These are phyloP conservation scores for Herpetomonas samuelpessoai DNA, from an alignment of 208 protist species.

Conservation along the genomic window DNA sequence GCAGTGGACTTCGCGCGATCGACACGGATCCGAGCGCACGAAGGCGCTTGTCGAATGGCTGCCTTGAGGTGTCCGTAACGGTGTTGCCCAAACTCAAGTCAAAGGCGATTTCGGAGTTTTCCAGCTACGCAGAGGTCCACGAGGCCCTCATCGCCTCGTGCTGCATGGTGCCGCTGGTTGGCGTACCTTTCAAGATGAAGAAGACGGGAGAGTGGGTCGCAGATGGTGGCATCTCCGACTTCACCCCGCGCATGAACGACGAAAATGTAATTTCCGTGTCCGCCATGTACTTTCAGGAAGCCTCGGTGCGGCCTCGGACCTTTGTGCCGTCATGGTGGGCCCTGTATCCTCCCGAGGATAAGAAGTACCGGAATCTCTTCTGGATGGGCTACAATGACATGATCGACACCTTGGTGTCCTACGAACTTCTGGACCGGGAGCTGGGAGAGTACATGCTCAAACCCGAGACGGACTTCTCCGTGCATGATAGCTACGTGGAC, in stretches of 20 bases:
- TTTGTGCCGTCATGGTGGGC: conserved; percentile 83
- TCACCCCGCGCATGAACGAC: conserved; percentile 63
- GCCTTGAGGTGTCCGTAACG: conserved; percentile 67
- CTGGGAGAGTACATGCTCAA: conserved; percentile 34
- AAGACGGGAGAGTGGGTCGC: conserved; percentile 66
- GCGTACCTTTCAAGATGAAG: conserved; percentile 62
- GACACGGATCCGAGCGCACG: conserved; percentile 30
- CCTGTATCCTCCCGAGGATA: conserved; percentile 39
- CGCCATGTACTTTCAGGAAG: conserved; percentile 75
- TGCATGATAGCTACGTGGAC: conserved; percentile 27
- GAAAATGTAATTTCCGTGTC: conserved; percentile 63
- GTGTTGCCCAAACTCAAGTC: conserved; percentile 45
- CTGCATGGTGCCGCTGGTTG: conserved; percentile 67
- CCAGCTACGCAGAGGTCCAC: conserved; percentile 37
- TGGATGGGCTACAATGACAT: conserved; percentile 81
- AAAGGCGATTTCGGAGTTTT: conserved; percentile 41
- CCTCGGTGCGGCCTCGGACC: conserved; percentile 54
- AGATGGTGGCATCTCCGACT: conserved; percentile 64
- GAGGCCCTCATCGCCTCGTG: conserved; percentile 65
- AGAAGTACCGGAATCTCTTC: conserved; percentile 63
- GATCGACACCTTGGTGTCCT: conserved; percentile 60
- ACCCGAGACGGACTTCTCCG: conserved; percentile 33
- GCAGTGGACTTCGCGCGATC: conserved; percentile 28
- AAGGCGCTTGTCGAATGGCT: conserved; percentile 35
- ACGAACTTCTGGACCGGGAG: conserved; percentile 21